Conservation (phyloP, 345 rosid species). For the Salix viminalis region DNA sequence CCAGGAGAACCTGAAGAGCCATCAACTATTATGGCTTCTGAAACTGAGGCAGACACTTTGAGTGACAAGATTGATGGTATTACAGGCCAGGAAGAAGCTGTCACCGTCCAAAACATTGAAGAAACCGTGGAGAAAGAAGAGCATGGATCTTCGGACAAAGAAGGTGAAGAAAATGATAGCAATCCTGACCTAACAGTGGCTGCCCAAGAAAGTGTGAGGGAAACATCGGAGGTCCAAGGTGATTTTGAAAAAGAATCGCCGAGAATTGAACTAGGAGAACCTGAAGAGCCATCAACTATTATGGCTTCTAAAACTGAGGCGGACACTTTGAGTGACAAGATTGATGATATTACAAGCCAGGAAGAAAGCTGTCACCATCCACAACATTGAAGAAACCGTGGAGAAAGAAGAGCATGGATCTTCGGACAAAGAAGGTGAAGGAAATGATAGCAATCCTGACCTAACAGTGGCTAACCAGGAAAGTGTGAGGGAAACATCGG, state of each 20-base stretch:
- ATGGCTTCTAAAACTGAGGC: slow-evolving; percentile 1
- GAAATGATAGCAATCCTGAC: not conserved
- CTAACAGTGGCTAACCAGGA: not conserved
- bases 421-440: not conserved
- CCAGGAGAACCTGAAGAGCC: too few relatives aligned
- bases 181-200: not conserved
- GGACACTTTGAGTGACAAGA: not conserved
- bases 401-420: not conserved
- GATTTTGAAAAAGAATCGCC: not conserved
- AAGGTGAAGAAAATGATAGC: not conserved
- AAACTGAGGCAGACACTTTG: too few relatives aligned
- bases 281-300: not conserved
- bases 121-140: not conserved
- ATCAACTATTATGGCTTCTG: too few relatives aligned
- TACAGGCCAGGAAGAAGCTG: too few relatives aligned
- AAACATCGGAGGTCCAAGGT: not conserved
- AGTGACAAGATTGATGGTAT: too few relatives aligned
- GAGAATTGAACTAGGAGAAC: slow-evolving; percentile 1
- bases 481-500: not conserved
- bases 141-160: not conserved
- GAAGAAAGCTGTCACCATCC: slow-evolving; percentile 6
- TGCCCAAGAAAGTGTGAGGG: not conserved
- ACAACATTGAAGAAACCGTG: slow-evolving; percentile 6
- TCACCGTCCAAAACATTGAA: too few relatives aligned
- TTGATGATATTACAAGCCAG: not conserved